phyloP scores from a whole-genome alignment of 108 stramenopile species.

The Pseudonitzschia delicatissima region DNA sequence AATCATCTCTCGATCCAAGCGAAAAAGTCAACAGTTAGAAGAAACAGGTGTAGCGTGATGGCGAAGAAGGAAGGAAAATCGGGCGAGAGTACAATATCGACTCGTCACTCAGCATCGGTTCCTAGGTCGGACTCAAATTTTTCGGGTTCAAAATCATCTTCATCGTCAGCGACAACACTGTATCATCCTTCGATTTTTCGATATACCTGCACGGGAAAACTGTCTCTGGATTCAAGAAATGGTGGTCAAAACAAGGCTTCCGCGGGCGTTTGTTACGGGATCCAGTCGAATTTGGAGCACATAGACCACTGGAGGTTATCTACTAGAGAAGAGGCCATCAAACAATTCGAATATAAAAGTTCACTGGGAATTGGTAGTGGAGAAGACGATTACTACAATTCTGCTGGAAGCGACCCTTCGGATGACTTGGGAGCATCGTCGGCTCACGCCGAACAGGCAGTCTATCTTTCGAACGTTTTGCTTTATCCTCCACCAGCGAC shows the following conservation, averaged over 20 bases:
- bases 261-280: slow-evolving; percentile 34
- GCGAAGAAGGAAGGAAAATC: not conserved
- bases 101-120: not conserved
- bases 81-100: not conserved
- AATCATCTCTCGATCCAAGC: too few relatives aligned
- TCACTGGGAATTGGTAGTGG: not conserved
- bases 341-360: slow-evolving; percentile 24
- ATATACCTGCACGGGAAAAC: slow-evolving; percentile 38
- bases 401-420: not conserved
- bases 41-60: too few relatives aligned
- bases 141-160: not conserved
- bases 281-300: slow-evolving; percentile 39
- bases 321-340: slow-evolving; percentile 35
- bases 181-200: slow-evolving; percentile 45
- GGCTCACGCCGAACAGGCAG: slow-evolving; percentile 24
- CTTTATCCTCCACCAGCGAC: slow-evolving; percentile 16
- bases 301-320: slow-evolving; percentile 33
- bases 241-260: not conserved
- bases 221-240: slow-evolving; percentile 15
- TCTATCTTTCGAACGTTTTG: slow-evolving; percentile 23
- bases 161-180: not conserved
- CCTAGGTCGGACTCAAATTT: not conserved
- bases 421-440: not conserved
- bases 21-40: too few relatives aligned
- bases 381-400: slow-evolving; percentile 1